Evolutionary conservation across 1,284 basidiomycete species (phyloP).

Genomic region (Entoloma clypeatum): DNA sequence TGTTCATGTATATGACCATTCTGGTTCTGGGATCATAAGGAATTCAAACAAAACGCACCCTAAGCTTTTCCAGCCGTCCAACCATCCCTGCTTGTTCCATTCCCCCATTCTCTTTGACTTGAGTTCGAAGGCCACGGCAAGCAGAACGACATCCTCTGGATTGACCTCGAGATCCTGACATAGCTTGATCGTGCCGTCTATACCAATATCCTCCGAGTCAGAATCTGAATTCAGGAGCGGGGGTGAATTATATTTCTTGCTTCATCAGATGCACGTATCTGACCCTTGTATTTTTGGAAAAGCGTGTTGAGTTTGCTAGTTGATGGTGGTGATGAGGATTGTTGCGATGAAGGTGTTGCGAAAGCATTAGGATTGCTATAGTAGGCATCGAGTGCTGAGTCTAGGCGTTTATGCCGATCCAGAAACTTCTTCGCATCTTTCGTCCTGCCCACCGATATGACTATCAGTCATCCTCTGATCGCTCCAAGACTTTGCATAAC

Average conservation of each 20-base stretch:
- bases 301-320: constrained; percentile 57
- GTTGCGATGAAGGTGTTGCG: constrained; percentile 24
- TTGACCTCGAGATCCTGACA: constrained; percentile 67
- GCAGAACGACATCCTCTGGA: constrained; percentile 73
- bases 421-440: constrained; percentile 73
- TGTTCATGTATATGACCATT: constrained; percentile 26
- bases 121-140: constrained; percentile 75
- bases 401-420: constrained; percentile 67
- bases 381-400: constrained; percentile 74
- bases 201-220: constrained; percentile 56
- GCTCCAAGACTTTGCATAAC: constrained; percentile 28
- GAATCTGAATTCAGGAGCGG: constrained; percentile 39
- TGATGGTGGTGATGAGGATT: constrained; percentile 36
- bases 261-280: constrained; percentile 15
- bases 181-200: constrained; percentile 73
- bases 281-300: constrained; percentile 82
- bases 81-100: constrained; percentile 76
- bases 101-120: constrained; percentile 71
- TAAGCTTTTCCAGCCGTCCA: constrained; percentile 75
- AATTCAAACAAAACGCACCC: constrained; percentile 40
- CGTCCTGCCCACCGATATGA: constrained; percentile 32
- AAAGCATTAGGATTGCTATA: constrained; percentile 50
- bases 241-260: constrained; percentile 1
- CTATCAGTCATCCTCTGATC: constrained; percentile 26
- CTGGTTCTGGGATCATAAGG: constrained; percentile 2